Base-by-base conservation (phyloP, 2,329 filamentous ascomycete genomes). In the Cryphonectria carpinicola region DNA sequence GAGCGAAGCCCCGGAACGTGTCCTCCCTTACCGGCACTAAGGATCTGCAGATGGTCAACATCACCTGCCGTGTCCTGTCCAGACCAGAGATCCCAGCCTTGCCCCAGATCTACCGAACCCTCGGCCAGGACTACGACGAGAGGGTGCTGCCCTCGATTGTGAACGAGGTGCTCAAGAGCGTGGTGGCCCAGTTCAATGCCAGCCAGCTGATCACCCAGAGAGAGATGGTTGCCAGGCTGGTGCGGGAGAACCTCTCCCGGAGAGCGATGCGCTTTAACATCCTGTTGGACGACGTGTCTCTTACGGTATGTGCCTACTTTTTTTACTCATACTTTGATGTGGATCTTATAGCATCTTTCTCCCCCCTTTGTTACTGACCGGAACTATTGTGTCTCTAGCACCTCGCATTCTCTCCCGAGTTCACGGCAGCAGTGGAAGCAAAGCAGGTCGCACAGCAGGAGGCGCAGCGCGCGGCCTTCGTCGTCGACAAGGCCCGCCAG, bases 31-130 rank as follows among this genome's bases (percentile, higher is more conserved):
- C 96, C 72, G 96, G 96, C 77, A 99, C 96, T 79, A 99, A 99
- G 87, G 96, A 99, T 84, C 85, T 99, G 83, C 96, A 99, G 86
- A 99, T 99, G 96, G 96, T 98, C 80, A 99, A 99, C 89, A 98
- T 99, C 81, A 99, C 95, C 79, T 99, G 96, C 84, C 95, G 96
- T 93, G 96, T 99, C 71, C 93, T 99, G 67, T 98, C 95, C 71
- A 88, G 94, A 77, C 96, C 96, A 70, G 90, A 94, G 71, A 86
- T 99, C 78, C 90, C 93, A 75, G 93, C 95, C 43, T 89, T 99
- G 58, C 96, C 96, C 25, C 94, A 97, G 84, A 99, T 99, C 79
- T 99, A 98, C 88, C 89, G 96, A 75, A 99, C 96, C 1, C 88
- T 99, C 49, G 96, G 96, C 68, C 91, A 91, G 70, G 96, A 99